Evolutionary conservation across 306 rosid species (phyloP), one percentile per base, ranked within the genome.

Genomic region (Cucumis hystrix): DNA sequence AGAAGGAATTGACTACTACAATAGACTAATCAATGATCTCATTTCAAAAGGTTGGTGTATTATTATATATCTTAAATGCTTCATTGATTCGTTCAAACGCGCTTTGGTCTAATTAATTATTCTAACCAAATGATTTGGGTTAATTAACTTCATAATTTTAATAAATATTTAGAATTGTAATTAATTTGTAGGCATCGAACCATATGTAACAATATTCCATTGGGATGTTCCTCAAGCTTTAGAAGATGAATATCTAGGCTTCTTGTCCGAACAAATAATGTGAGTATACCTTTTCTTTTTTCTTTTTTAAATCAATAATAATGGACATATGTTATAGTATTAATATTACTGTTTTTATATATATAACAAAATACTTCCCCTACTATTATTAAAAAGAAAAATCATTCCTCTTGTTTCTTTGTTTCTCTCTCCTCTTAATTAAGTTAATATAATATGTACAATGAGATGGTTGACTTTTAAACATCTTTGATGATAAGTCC

Each of bases 141-240:
- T 4, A 28, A 28, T 40, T 40, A 37, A 6, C 40, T 37, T 37
- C 40, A 0, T 59, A 3, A 23, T 20, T 58, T 58, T 0, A 56
- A 81, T 56, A 13, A 56, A 51, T 15, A 52, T 54, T 54, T 47
- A 1, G 1, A 14, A 51, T 51, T 51, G 1, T 13, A 51, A 28
- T 49, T 10, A 14, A 51, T 62, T 7, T 70, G 21, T 66, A 89
- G 87, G 86, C 30, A 35, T 89, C 12, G 8, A 83, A 78, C 87
- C 90, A 10, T 79, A 81, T 70, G 88, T 86, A 14, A 89, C 93
- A 1, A 47, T 90, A 20, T 87, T 86, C n/a, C 92, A 90, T 18
- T 86, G 92, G 96, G 96, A 90, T 61, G 82, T 90, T 76, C 92
- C 96, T 0, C 89, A 90, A 54, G 7, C 83, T n/a, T 72, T 90